phyloP scores from a whole-genome alignment of 768 basidiomycete genomes.

The Russula compacta region DNA sequence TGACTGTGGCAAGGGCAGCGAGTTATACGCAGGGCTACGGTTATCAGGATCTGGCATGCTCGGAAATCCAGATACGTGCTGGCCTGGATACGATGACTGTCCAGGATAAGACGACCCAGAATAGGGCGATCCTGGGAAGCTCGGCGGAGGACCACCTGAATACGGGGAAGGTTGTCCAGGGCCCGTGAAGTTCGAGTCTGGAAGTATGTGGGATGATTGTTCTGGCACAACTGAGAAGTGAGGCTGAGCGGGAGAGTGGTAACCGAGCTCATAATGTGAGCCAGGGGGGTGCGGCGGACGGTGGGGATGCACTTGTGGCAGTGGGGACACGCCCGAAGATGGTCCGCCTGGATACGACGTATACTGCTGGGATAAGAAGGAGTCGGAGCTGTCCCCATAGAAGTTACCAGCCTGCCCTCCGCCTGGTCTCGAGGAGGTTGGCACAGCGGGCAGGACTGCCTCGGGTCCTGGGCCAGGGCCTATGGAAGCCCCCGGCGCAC shows the following conservation, averaged over 20 bases:
- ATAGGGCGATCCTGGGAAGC: neutral
- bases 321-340: neutral
- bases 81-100: conserved; percentile 16
- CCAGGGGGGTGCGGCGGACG: neutral
- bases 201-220: neutral
- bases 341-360: conserved; percentile 1
- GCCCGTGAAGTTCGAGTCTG: neutral
- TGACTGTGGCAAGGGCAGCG: conserved; percentile 3
- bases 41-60: neutral
- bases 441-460: neutral
- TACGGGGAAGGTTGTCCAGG: neutral
- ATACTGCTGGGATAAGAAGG: neutral
- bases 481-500: neutral
- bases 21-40: conserved; percentile 13
- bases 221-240: neutral
- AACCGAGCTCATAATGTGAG: neutral
- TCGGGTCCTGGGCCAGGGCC: neutral
- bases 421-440: neutral
- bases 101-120: conserved; percentile 3
- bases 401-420: neutral
- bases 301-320: neutral
- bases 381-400: conserved; percentile 2
- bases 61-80: neutral
- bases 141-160: neutral
- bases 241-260: neutral